These are phyloP conservation scores for Beta vulgaris DNA, from an alignment of 148 eudicot species.

Conservation along the genomic window DNA sequence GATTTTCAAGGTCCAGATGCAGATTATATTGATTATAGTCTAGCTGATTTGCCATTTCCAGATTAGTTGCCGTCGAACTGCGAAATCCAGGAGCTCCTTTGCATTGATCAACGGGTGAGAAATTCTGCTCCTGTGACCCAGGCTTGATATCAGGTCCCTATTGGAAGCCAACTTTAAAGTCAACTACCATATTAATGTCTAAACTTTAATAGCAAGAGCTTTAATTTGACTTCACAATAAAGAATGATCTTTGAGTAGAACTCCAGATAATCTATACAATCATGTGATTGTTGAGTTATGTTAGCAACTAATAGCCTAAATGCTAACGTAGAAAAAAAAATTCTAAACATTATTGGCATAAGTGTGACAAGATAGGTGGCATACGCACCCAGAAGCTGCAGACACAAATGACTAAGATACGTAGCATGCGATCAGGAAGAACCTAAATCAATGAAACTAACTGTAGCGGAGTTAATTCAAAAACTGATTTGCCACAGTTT, in stretches of 20 bases:
- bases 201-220: neutral
- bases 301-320: neutral
- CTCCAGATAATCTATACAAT: neutral
- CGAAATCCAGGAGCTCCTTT: constrained; percentile 50
- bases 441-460: neutral
- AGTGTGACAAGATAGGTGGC: neutral
- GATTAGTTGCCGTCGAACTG: constrained; percentile 37
- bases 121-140: constrained; percentile 48
- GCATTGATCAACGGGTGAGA: constrained; percentile 47
- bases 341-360: too few relatives aligned
- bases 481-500: too few relatives aligned
- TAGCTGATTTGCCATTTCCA: constrained; percentile 48
- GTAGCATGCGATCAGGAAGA: neutral
- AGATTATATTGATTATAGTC: constrained; percentile 60
- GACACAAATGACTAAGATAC: neutral
- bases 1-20: constrained; percentile 51
- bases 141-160: constrained; percentile 55
- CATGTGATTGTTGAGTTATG: neutral
- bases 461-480: neutral
- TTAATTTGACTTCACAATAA: neutral
- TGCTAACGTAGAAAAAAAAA: too few relatives aligned
- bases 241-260: neutral
- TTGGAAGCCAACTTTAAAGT: constrained; percentile 23
- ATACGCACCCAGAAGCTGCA: neutral
- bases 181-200: constrained; percentile 8